Evolutionary conservation across 441 rosid species (phyloP), one percentile per base, ranked within the genome.

Genomic region (Hypseocharis bilobata): DNA sequence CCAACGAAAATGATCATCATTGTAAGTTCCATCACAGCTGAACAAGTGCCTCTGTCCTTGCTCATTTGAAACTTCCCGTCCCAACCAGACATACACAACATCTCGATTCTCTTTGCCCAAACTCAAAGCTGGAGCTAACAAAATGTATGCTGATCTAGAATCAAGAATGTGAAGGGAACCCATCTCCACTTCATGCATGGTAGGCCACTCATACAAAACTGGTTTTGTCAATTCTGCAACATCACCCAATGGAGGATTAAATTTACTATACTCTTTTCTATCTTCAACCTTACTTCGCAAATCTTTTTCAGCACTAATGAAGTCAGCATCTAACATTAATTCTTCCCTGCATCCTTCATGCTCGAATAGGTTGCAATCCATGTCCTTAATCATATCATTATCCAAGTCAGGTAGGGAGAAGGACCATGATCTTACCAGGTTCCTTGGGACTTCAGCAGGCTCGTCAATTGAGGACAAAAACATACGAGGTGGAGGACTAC

Each of bases 401-500:
- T 73, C 80, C 34, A 72, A 60, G 63, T 68, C 79, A 0, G 77
- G 74, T 6, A 81, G 63, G 66, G 86, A 84, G 69, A 84, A 83
- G 11, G 92, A 84, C 85, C 81, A 74, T 11, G 87, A 80, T 64
- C 81, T 70, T 52, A 70, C 78, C 71, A 76, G 76, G 30, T 40
- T 83, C 61, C 63, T 70, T 27, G 69, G 72, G 23, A 44, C 77
- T 29, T 60, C 28, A 45, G 82, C 54, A 44, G 70, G 73, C 61
- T 81, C 83, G 63, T 78, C 80, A 36, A 74, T 67, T 1, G 85
- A 66, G 19, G 86, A 76, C 61, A 85, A 69, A 60, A 68, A 22
- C 84, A 84, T 77, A 45, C 69, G 65, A 1, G 84, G 84, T n/a
- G 92, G 92, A 72, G 85, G 89, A 74, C 73, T 78, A 67, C 86